These are phyloP conservation scores for Trypanosoma cruzi DNA, from an alignment of 208 protist genomes.

Conservation along the genomic window DNA sequence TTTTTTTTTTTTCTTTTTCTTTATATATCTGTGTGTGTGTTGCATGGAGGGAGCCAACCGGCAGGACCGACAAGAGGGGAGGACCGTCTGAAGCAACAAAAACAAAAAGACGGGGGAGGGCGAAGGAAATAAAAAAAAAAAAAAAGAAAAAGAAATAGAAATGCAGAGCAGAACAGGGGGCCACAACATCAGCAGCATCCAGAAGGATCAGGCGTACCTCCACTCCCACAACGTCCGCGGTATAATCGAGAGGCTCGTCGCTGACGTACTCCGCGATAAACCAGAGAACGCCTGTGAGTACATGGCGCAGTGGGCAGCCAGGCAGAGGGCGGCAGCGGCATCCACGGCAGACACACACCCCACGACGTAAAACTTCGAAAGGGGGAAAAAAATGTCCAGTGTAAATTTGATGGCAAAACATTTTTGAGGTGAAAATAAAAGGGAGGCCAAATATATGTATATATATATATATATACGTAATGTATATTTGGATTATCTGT, in stretches of 20 bases:
- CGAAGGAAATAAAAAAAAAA: constrained; percentile 8
- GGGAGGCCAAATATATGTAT: no score
- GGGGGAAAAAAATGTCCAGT: neutral
- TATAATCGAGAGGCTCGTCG: constrained; percentile 54
- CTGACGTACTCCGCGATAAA: constrained; percentile 49
- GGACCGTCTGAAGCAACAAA: neutral
- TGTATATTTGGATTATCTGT: no score
- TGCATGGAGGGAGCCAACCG: neutral
- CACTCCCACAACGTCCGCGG: constrained; percentile 46
- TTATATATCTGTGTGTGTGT: neutral
- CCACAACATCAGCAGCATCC: constrained; percentile 28
- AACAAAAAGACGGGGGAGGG: neutral
- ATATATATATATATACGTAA: no score
- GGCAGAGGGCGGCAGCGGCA: neutral
- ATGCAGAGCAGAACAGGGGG: neutral
- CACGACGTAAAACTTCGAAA: neutral
- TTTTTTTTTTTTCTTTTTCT: constrained; percentile 4
- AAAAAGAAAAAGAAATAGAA: neutral
- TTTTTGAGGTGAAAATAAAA: no score
- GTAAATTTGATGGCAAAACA: neutral
- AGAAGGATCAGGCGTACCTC: constrained; percentile 62
- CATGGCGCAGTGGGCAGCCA: constrained; percentile 22
- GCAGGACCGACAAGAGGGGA: neutral
- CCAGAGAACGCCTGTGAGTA: constrained; percentile 35
- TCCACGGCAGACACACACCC: neutral